phyloP scores from a whole-genome alignment of 2,329 filamentous ascomycete genomes.

The Microdochium trichocladiopsis region DNA sequence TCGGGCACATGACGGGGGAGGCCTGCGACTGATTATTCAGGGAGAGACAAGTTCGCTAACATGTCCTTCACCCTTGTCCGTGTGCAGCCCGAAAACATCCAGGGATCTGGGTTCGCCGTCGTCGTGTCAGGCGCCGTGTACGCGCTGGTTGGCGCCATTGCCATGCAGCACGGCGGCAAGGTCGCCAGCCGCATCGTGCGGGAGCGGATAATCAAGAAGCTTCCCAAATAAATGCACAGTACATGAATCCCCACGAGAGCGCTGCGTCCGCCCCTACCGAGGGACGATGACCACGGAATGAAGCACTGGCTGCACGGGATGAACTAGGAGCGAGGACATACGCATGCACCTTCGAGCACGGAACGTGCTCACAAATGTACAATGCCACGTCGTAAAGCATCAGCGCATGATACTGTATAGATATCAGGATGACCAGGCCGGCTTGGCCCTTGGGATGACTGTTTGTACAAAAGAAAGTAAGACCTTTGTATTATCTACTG shows the following conservation, averaged over 20 bases:
- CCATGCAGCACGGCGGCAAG: slow-evolving; percentile 79
- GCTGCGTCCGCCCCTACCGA: too few species aligned
- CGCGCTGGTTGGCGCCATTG: slow-evolving; percentile 80
- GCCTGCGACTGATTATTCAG: not conserved
- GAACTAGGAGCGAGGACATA: too few species aligned
- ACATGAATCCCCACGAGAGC: too few species aligned
- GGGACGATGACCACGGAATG: too few species aligned
- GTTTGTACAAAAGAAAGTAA: not conserved
- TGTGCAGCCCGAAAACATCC: slow-evolving; percentile 55
- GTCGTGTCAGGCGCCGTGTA: slow-evolving; percentile 74
- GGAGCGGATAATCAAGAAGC: slow-evolving; percentile 61
- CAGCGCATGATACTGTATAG: too few species aligned
- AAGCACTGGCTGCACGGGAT: too few species aligned
- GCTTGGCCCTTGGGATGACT: not conserved
- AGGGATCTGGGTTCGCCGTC: slow-evolving; percentile 64
- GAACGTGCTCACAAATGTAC: too few species aligned
- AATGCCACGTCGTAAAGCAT: too few species aligned
- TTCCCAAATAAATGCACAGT: slow-evolving; percentile 12
- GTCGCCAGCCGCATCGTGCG: slow-evolving; percentile 68
- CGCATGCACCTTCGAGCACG: too few species aligned
- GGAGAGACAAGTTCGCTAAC: slow-evolving; percentile 9
- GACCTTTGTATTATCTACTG: not conserved
- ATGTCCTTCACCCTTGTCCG: not conserved
- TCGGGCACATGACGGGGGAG: slow-evolving; percentile 3
- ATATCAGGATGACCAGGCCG: not conserved